Base-by-base conservation (phyloP, 768 basidiomycete species). In the Tulasnella sp. region DNA sequence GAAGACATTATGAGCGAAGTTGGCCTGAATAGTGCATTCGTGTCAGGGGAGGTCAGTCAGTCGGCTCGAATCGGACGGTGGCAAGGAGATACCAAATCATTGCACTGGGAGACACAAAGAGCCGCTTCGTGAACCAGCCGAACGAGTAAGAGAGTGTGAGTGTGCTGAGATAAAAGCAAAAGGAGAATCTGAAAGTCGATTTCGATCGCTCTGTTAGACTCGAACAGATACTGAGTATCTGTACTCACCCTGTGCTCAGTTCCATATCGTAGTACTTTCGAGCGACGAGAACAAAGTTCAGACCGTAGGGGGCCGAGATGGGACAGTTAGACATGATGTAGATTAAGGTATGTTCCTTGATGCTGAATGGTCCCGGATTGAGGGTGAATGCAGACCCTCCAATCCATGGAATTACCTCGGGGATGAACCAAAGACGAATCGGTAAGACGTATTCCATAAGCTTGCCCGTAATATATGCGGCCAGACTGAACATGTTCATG, bases 1-100 rank as follows among this genome's bases (percentile, higher is more conserved):
- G 97, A 96, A 79, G 95, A 96, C 7, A 90, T 97, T 83, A 93
- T 91, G 8, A 97, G 97, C 97, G 97, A 99, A 54, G 99, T 93
- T 93, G 99, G 95, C 79, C 92, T 92, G 6, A 96, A 96, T 8
- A 42, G 42, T 42, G 8, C 17, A 42, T 42, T 42, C 9, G 42
- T 42, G 9, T 8, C 8, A 42, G 42, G 17, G 42, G 9, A 42
- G 8, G 42, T 8, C 42, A 8, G 17, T 42, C 8, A 8, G n/a
- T n/a, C n/a, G n/a, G n/a, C n/a, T n/a, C n/a, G n/a, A n/a, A n/a
- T n/a, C n/a, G n/a, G n/a, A n/a, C n/a, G n/a, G 25, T 58, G 54
- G n/a, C 25, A 58, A 7, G 54, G 9, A 14, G 42, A 22, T 29
- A 58, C 54, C 54, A 58, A 8, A 58, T n/a, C n/a, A n/a, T 17